Conservation (phyloP, 495 filamentous ascomycete species). For the Geoglossum glabrum region DNA sequence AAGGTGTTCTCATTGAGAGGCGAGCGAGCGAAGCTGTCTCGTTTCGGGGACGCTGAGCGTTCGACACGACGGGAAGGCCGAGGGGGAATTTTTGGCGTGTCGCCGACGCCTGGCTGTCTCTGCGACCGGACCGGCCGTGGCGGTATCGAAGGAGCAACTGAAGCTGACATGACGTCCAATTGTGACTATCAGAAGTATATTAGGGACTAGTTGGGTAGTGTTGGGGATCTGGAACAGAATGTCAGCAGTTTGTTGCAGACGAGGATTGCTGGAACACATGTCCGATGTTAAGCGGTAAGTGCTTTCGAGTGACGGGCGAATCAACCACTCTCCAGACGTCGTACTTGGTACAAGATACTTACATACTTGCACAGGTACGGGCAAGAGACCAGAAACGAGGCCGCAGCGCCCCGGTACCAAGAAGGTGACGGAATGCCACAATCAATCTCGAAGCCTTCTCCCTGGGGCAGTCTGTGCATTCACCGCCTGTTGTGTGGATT, state of each 20-base stretch:
- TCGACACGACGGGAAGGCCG: conserved; percentile 39
- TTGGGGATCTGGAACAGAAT: neutral
- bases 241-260: neutral
- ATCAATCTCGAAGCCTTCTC: neutral
- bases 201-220: neutral
- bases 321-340: neutral
- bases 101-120: conserved; percentile 12
- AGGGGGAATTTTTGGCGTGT: conserved; percentile 42
- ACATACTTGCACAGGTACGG: neutral
- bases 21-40: conserved; percentile 62
- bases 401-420: neutral
- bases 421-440: neutral
- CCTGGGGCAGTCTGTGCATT: neutral
- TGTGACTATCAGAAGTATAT: neutral
- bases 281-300: neutral
- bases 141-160: conserved; percentile 32
- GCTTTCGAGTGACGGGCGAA: neutral
- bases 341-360: no score
- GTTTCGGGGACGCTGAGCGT: conserved; percentile 57
- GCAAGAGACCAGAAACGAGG: neutral
- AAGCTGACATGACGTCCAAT: conserved; percentile 28
- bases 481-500: no score
- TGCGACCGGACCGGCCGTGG: conserved; percentile 35
- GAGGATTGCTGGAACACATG: neutral
- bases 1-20: conserved; percentile 53